Evolutionary conservation across 1,139 yeast species (phyloP).

Genomic region (Hansenula lynferdii): DNA sequence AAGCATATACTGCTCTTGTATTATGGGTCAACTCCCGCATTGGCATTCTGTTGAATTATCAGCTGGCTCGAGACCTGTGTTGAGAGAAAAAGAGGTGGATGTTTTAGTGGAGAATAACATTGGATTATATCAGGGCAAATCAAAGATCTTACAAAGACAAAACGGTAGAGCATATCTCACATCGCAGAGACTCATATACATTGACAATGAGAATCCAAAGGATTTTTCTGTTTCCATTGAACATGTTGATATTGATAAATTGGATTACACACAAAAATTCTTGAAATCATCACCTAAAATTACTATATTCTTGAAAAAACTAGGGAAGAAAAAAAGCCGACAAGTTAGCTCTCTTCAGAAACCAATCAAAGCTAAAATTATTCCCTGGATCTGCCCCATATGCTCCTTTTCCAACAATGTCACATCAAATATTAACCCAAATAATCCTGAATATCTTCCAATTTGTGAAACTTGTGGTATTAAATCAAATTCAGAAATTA

Average conservation of each 20-base stretch:
- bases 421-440: constrained; percentile 30
- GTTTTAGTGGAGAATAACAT: constrained; percentile 47
- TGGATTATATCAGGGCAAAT: constrained; percentile 69
- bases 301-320: constrained; percentile 32
- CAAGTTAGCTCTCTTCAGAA: constrained; percentile 4
- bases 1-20: too few relatives aligned
- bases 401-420: constrained; percentile 67
- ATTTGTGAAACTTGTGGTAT: constrained; percentile 80
- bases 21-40: constrained; percentile 18
- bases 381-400: constrained; percentile 81
- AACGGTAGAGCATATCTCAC: constrained; percentile 79
- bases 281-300: constrained; percentile 78
- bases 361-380: constrained; percentile 8
- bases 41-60: constrained; percentile 43
- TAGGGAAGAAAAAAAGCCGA: constrained; percentile 6
- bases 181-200: constrained; percentile 63
- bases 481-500: constrained; percentile 33
- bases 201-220: constrained; percentile 46
- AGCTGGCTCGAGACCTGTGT: constrained; percentile 41
- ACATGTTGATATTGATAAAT: constrained; percentile 38
- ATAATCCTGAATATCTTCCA: constrained; percentile 37
- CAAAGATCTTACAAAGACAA: constrained; percentile 60
- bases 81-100: constrained; percentile 39
- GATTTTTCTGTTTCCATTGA: constrained; percentile 45
- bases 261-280: constrained; percentile 57